Conservation (phyloP, 2,329 filamentous ascomycete genomes). For the Calonectria leucothoes region DNA sequence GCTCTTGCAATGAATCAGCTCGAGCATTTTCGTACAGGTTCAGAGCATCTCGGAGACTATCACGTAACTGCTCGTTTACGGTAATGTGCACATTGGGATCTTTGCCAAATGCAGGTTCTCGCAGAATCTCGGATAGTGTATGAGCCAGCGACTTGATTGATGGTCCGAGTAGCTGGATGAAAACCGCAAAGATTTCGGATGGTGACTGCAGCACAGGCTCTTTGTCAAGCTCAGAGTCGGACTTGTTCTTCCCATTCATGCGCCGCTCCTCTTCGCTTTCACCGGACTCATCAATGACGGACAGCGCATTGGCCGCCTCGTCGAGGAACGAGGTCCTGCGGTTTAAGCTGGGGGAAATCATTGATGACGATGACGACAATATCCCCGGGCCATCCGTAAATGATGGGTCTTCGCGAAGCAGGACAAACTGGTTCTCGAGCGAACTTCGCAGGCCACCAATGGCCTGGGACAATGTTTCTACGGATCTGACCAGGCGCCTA, state of each 20-base stretch:
- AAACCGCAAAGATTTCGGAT: constrained; percentile 89
- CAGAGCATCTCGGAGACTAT: constrained; percentile 84
- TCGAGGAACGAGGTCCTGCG: constrained; percentile 46
- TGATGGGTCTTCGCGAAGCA: constrained; percentile 13
- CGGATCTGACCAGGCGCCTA: constrained; percentile 81
- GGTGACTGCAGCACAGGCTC: constrained; percentile 66
- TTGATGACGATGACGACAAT: constrained; percentile 31
- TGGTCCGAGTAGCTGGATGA: constrained; percentile 88
- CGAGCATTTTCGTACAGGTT: constrained; percentile 82
- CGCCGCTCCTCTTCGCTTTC: constrained; percentile 64
- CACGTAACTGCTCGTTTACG: constrained; percentile 82
- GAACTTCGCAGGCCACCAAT: constrained; percentile 89
- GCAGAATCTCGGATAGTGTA: constrained; percentile 88
- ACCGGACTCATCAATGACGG: constrained; percentile 74
- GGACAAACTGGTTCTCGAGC: constrained; percentile 24
- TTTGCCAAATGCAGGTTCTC: constrained; percentile 84
- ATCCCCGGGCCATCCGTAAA: background rate
- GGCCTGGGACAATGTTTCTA: constrained; percentile 87
- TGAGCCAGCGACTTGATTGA: constrained; percentile 97
- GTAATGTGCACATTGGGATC: constrained; percentile 75
- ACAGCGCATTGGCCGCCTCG: constrained; percentile 60
- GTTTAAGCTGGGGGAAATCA: constrained; percentile 39
- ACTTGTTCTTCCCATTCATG: constrained; percentile 37
- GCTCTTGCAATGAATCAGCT: constrained; percentile 77
- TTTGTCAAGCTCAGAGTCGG: constrained; percentile 44